These are phyloP conservation scores for Aegilops longissima DNA, from an alignment of 176 grass and related monocot species.

Conservation along the genomic window DNA sequence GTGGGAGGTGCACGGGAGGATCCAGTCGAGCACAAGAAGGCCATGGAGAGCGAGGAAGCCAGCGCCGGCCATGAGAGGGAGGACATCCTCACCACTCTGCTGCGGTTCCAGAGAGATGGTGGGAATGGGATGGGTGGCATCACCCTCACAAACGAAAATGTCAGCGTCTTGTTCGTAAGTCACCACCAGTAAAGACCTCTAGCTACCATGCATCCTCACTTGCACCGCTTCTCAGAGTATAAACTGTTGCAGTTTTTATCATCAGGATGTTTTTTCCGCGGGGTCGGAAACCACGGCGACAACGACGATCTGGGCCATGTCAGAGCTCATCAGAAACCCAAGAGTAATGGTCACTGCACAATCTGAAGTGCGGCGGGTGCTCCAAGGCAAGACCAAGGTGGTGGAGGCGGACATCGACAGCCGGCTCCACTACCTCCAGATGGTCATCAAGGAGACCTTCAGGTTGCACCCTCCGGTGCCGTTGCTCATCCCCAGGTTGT, in stretches of 20 bases:
- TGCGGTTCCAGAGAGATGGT: background rate
- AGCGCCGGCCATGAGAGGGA: background rate
- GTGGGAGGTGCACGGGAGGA: background rate
- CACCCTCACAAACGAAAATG: background rate
- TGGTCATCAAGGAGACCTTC: conserved; percentile 43
- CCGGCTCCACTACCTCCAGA: conserved; percentile 23
- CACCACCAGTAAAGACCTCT: too few species aligned
- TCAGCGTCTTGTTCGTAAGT: background rate
- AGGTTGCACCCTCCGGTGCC: conserved; percentile 39
- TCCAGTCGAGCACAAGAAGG: background rate
- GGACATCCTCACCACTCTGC: background rate
- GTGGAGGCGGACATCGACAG: background rate
- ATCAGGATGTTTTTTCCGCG: conserved; percentile 40
- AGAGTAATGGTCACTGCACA: conserved; percentile 6
- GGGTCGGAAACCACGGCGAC: conserved; percentile 36
- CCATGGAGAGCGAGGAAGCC: background rate
- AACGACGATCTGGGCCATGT: conserved; percentile 40
- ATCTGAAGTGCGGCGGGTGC: conserved; percentile 22
- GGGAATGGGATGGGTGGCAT: background rate
- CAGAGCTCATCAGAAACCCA: background rate
- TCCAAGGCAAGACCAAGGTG: background rate
- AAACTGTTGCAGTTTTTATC: too few species aligned
- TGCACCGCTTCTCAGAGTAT: too few species aligned
- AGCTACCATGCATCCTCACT: too few species aligned
- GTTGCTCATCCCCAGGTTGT: conserved; percentile 33